phyloP scores from a whole-genome alignment of 225 moss, liverwort and hornwort species.

The Bryum argenteum region DNA sequence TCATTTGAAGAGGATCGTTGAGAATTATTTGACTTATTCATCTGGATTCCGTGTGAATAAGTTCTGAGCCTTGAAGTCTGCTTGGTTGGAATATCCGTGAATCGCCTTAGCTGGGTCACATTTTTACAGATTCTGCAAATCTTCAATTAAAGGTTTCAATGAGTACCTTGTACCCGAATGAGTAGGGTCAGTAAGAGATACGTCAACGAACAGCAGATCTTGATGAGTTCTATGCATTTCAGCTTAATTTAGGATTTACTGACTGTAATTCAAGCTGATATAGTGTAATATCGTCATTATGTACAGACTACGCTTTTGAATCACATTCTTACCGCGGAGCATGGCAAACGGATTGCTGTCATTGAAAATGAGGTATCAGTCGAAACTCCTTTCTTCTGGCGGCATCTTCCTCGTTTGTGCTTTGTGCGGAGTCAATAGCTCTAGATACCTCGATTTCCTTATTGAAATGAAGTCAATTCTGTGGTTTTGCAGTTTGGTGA shows the following conservation, averaged over 20 bases:
- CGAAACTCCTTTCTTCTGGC: background rate
- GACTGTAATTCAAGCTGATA: conserved; percentile 5
- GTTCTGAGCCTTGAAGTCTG: background rate
- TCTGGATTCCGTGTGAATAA: background rate
- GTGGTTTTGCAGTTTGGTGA: conserved; percentile 73
- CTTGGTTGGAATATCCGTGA: no score
- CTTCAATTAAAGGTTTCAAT: no score
- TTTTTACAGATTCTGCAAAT: no score
- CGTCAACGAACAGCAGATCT: no score
- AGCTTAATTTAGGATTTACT: no score
- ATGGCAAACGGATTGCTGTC: conserved; percentile 95
- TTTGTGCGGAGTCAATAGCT: background rate
- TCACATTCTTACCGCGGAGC: conserved; percentile 78
- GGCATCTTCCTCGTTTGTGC: background rate
- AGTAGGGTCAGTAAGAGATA: no score
- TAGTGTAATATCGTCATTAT: conserved; percentile 14
- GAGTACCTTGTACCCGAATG: no score
- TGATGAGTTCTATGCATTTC: no score
- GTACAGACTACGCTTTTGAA: conserved; percentile 90
- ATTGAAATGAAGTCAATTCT: conserved; percentile 1
- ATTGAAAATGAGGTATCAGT: conserved; percentile 88
- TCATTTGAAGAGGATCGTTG: no score
- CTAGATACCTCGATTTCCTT: background rate
- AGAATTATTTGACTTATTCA: background rate
- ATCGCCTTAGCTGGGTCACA: no score